Percentiles rank a stretch among this genome's conserved stretches.
Conservation (phyloP, 192 early-diverging fungal species). For the Chytriomyces confervae region DNA sequence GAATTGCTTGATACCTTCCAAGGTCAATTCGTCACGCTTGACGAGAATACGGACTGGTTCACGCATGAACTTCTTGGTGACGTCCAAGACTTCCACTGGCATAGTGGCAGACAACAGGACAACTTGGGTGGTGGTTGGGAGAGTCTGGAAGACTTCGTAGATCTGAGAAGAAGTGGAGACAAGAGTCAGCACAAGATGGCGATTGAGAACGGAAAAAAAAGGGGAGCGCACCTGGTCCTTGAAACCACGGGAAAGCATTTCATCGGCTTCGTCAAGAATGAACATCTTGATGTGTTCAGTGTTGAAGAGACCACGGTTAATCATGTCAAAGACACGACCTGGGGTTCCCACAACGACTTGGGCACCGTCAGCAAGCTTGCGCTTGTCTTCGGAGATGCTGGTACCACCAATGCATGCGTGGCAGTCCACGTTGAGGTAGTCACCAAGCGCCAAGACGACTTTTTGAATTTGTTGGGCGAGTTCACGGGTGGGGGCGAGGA, state of each 20-base stretch:
- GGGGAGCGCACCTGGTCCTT: constrained; percentile 72
- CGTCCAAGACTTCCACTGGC: constrained; percentile 93
- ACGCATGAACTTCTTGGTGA: constrained; percentile 98
- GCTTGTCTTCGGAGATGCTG: constrained; percentile 88
- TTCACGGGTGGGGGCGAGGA: constrained; percentile 97
- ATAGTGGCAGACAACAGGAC: constrained; percentile 97
- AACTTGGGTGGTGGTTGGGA: constrained; percentile 93
- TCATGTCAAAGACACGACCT: constrained; percentile 98
- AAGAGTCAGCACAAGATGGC: no score
- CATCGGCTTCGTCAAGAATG: constrained; percentile 99
- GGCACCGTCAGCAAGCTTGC: constrained; percentile 76
- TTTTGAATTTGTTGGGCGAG: constrained; percentile 98
- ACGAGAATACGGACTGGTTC: constrained; percentile 99
- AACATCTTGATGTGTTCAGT: constrained; percentile 94
- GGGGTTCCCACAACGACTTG: constrained; percentile 99
- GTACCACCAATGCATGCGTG: constrained; percentile 99
- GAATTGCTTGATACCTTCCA: constrained; percentile 99
- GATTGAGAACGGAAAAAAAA: no score
- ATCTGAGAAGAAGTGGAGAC: background rate
- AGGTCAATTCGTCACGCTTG: constrained; percentile 98
- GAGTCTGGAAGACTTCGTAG: constrained; percentile 77
- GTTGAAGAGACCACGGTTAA: constrained; percentile 86
- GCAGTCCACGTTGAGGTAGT: constrained; percentile 94
- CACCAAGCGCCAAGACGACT: constrained; percentile 90
- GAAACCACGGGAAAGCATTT: constrained; percentile 98